Conservation (phyloP, 2,329 filamentous ascomycete genomes). For the Alternaria longipes region DNA sequence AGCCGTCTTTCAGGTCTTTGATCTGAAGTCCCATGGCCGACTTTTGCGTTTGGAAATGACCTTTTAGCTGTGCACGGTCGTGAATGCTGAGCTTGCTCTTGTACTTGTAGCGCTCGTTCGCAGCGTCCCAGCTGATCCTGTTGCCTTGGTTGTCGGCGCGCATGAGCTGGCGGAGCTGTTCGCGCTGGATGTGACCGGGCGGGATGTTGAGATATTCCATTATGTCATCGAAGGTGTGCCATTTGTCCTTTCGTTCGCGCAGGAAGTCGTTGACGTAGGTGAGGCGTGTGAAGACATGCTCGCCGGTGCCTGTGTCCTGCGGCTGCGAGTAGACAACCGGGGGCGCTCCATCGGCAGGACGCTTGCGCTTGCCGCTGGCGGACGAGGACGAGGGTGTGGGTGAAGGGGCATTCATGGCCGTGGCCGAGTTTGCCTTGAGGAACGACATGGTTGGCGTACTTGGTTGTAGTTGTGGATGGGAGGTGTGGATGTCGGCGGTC, state of each 20-base stretch:
- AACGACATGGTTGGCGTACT: conserved; percentile 42
- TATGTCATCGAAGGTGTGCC: conserved; percentile 78
- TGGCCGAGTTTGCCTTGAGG: conserved; percentile 42
- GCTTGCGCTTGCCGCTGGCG: conserved; percentile 63
- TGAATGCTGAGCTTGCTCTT: conserved; percentile 85
- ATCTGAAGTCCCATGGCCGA: conserved; percentile 84
- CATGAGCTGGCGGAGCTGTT: conserved; percentile 71
- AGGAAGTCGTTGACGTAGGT: conserved; percentile 77
- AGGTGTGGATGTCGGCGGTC: not conserved
- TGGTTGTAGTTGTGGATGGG: conserved; percentile 3
- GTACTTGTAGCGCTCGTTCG: conserved; percentile 79
- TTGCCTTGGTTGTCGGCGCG: conserved; percentile 65
- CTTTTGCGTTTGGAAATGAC: conserved; percentile 80
- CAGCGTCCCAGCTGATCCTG: conserved; percentile 67
- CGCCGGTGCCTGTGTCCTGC: conserved; percentile 76
- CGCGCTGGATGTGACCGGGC: conserved; percentile 65
- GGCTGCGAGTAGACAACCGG: conserved; percentile 77
- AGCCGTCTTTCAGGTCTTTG: conserved; percentile 94
- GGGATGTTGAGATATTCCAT: conserved; percentile 81
- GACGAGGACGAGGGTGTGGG: conserved; percentile 62
- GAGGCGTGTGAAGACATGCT: conserved; percentile 86
- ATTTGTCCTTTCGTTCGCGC: conserved; percentile 66
- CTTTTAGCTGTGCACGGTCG: conserved; percentile 78
- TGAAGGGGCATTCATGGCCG: conserved; percentile 64
- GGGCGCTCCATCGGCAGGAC: conserved; percentile 58